These are phyloP conservation scores for Verticillium nonalfalfae DNA, from an alignment of 2,329 filamentous ascomycete species.

Conservation along the genomic window DNA sequence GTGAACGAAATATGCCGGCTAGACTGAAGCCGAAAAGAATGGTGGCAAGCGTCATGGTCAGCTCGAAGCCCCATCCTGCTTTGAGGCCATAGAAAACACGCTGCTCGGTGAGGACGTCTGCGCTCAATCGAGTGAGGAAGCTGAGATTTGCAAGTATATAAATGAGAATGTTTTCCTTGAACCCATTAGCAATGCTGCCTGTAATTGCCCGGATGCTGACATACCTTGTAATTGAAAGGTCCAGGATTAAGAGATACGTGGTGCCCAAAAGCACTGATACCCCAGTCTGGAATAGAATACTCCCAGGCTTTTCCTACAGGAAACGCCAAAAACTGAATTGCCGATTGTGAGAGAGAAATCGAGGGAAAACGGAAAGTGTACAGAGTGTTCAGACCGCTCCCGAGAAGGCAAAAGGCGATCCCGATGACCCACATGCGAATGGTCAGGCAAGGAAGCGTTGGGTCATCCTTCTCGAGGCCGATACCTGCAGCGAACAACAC, in stretches of 20 bases:
- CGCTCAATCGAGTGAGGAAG: conserved; percentile 29
- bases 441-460: conserved; percentile 24
- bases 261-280: conserved; percentile 15
- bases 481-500: conserved; percentile 22
- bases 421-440: conserved; percentile 31
- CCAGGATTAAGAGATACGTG: conserved; percentile 30
- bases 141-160: conserved; percentile 37
- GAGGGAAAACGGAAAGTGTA: conserved; percentile 29
- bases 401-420: conserved; percentile 26
- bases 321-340: conserved; percentile 34
- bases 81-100: conserved; percentile 35
- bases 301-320: conserved; percentile 33
- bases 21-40: conserved; percentile 41
- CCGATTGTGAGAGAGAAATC: conserved; percentile 23
- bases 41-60: conserved; percentile 31
- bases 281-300: conserved; percentile 21
- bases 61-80: conserved; percentile 36
- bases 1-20: conserved; percentile 34
- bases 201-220: conserved; percentile 13
- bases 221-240: conserved; percentile 25
- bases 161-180: conserved; percentile 30
- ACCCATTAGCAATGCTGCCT: background rate
- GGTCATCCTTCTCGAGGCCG: conserved; percentile 18
- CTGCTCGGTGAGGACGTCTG: conserved; percentile 25
- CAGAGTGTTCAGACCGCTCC: conserved; percentile 31